Conservation (phyloP, 768 basidiomycete species). For the Leccinum subgranulosum region DNA sequence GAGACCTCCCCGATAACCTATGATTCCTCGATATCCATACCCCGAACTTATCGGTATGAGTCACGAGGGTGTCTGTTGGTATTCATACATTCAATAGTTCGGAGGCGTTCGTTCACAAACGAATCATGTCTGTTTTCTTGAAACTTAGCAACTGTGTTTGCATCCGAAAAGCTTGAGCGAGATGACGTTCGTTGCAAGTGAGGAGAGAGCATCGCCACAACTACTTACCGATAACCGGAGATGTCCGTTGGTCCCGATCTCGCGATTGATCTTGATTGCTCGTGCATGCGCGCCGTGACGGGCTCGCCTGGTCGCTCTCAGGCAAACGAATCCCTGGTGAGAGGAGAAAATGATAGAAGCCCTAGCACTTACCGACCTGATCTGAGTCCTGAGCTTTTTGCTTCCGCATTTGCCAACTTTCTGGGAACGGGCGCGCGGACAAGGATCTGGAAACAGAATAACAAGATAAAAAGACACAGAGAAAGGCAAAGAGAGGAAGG, state of each 20-base stretch:
- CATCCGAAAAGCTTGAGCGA: neutral
- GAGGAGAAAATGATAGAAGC: neutral
- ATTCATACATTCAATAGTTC: too few species aligned
- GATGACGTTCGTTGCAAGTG: neutral
- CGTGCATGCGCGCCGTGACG: neutral
- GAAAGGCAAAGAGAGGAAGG: neutral
- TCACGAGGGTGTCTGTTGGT: too few species aligned
- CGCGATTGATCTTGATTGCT: neutral
- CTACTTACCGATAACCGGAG: neutral
- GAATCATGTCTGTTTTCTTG: neutral
- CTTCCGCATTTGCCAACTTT: neutral
- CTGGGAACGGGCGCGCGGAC: slow-evolving; percentile 5
- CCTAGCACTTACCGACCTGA: neutral
- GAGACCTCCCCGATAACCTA: neutral
- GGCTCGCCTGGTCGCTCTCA: neutral
- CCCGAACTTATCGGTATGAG: too few species aligned
- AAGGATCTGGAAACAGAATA: slow-evolving; percentile 3
- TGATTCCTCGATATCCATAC: neutral
- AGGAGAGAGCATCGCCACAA: neutral
- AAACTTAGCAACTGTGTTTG: neutral
- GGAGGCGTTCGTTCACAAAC: neutral
- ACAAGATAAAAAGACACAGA: neutral
- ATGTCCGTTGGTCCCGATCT: neutral
- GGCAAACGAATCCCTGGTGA: neutral
- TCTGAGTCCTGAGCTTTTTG: slow-evolving; percentile 1